Conservation (phyloP, 2,329 filamentous ascomycete species). For the Phialophora tarda region DNA sequence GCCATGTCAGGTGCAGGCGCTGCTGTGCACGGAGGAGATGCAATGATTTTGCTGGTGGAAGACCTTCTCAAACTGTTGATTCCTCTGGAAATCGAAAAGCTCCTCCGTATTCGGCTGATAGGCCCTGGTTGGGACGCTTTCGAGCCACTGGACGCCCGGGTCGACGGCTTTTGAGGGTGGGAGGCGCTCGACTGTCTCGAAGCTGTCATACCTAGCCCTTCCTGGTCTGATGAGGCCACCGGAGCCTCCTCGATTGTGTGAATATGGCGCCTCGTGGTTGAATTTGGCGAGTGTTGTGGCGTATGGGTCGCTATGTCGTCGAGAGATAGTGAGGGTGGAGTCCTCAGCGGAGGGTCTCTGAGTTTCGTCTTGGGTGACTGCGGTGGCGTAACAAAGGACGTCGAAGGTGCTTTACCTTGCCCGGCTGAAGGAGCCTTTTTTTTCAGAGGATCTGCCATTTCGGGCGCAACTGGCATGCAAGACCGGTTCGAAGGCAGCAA, state of each 20-base stretch:
- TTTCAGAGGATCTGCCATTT: neutral
- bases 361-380: slow-evolving; percentile 7
- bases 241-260: neutral
- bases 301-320: neutral
- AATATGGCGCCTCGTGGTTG: neutral
- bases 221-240: neutral
- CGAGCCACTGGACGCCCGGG: neutral
- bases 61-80: slow-evolving; percentile 8
- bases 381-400: slow-evolving; percentile 22
- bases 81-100: slow-evolving; percentile 8
- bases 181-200: neutral
- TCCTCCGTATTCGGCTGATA: neutral
- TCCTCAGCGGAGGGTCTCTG: neutral
- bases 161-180: neutral
- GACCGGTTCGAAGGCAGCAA: slow-evolving; percentile 27
- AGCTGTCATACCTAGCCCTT: neutral
- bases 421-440: slow-evolving; percentile 9
- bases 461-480: neutral
- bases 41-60: slow-evolving; percentile 4
- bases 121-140: neutral
- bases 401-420: slow-evolving; percentile 4
- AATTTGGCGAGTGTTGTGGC: neutral
- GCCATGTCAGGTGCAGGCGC: slow-evolving; percentile 18
- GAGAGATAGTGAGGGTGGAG: neutral
- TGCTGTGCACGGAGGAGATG: slow-evolving; percentile 7